Conservation (phyloP, 2,329 filamentous ascomycete species). For the Fusarium sp. region DNA sequence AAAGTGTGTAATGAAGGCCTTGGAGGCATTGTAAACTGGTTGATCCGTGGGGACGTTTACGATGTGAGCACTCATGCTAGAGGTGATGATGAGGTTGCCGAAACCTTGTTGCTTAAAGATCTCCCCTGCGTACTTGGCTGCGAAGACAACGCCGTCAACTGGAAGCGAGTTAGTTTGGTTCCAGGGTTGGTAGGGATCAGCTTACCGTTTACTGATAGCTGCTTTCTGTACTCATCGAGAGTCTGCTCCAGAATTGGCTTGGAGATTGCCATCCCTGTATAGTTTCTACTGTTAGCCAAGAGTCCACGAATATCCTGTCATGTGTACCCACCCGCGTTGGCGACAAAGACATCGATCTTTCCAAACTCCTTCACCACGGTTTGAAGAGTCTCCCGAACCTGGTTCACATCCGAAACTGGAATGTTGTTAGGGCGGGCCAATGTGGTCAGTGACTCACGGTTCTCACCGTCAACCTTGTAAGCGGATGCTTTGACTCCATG, state of each 20-base stretch:
- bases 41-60: conserved; percentile 64
- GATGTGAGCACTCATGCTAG: conserved; percentile 59
- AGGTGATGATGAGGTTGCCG: conserved; percentile 63
- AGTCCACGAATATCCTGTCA: neutral
- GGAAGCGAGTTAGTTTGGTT: neutral
- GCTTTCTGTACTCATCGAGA: conserved; percentile 59
- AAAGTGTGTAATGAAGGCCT: conserved; percentile 65
- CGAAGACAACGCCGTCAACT: conserved; percentile 59
- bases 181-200: neutral
- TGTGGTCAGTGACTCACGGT: neutral
- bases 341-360: conserved; percentile 40
- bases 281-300: too few species aligned
- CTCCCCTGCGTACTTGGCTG: conserved; percentile 55
- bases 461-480: neutral
- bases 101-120: conserved; percentile 55
- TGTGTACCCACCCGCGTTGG: conserved; percentile 44
- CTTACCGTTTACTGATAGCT: conserved; percentile 62
- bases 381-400: neutral
- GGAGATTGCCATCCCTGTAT: conserved; percentile 45
- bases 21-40: conserved; percentile 65
- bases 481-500: conserved; percentile 46
- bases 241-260: conserved; percentile 66
- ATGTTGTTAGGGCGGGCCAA: neutral
- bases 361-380: conserved; percentile 32
- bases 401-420: neutral